Evolutionary conservation across 805 yeast genomes (phyloP).

Genomic region (Pichia heedii): DNA sequence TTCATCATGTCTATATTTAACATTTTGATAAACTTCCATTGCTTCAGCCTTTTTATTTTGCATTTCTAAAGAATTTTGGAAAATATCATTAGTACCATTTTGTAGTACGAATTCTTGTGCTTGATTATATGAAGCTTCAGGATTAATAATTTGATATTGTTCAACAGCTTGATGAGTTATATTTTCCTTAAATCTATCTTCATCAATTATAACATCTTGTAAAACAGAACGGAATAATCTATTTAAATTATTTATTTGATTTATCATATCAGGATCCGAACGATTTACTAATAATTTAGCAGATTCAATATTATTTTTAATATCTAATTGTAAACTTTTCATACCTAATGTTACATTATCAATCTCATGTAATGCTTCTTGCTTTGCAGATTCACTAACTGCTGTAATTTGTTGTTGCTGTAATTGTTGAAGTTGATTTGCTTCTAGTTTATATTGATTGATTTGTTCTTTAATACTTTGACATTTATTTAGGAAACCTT

Average conservation of each 20-base stretch:
- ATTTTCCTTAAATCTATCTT: slow-evolving; percentile 69
- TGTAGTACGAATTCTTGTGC: slow-evolving; percentile 76
- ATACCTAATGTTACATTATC: slow-evolving; percentile 9
- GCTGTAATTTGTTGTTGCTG: slow-evolving; percentile 11
- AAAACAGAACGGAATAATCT: slow-evolving; percentile 71
- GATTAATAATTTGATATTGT: slow-evolving; percentile 76
- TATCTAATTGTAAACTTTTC: slow-evolving; percentile 13
- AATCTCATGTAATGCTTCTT: slow-evolving; percentile 2
- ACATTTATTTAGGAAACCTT: background rate
- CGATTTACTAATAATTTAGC: slow-evolving; percentile 55
- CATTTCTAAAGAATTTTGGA: slow-evolving; percentile 64
- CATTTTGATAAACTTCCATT: slow-evolving; percentile 80
- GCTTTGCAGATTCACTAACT: slow-evolving; percentile 7
- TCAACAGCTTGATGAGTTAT: slow-evolving; percentile 78
- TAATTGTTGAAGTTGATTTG: slow-evolving; percentile 7
- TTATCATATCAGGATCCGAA: slow-evolving; percentile 63
- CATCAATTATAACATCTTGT: slow-evolving; percentile 72
- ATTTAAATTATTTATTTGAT: slow-evolving; percentile 81
- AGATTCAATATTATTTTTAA: slow-evolving; percentile 62
- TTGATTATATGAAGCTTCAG: slow-evolving; percentile 72
- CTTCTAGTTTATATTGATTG: slow-evolving; percentile 2
- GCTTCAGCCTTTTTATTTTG: slow-evolving; percentile 74
- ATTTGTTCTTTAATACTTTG: slow-evolving; percentile 6
- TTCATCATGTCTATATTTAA: slow-evolving; percentile 85
- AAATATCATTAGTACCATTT: slow-evolving; percentile 72